These are phyloP conservation scores for Lachnellula subtilissima DNA, from an alignment of 2,329 filamentous ascomycete genomes.

Conservation along the genomic window DNA sequence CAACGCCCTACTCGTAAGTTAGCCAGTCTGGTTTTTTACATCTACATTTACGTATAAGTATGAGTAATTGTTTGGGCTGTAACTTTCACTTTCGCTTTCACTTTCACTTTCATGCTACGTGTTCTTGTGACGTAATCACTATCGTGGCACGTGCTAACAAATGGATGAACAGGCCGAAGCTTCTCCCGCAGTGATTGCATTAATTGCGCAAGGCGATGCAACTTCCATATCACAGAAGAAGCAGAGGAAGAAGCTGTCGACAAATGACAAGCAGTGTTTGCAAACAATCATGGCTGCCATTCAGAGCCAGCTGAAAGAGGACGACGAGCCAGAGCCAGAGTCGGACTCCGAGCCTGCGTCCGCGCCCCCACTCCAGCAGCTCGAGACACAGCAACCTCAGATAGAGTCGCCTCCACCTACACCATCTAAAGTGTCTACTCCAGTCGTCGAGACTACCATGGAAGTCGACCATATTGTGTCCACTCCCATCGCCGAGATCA, in stretches of 20 bases:
- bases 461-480: not conserved
- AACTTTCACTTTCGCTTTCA: not conserved
- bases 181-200: constrained; percentile 35
- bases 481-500: no score
- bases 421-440: not conserved
- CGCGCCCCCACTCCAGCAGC: not conserved
- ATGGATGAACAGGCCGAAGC: constrained; percentile 36
- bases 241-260: constrained; percentile 6
- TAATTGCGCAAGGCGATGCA: constrained; percentile 31
- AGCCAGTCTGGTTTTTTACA: not conserved
- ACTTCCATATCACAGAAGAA: constrained; percentile 3
- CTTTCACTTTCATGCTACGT: constrained; percentile 10
- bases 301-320: not conserved
- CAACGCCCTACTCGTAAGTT: constrained; percentile 58
- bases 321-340: not conserved
- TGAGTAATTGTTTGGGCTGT: no score
- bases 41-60: no score
- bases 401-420: not conserved
- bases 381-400: not conserved
- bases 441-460: not conserved
- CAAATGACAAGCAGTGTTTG: constrained; percentile 10
- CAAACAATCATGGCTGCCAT: not conserved
- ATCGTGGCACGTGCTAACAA: constrained; percentile 19
- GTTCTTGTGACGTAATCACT: constrained; percentile 24
- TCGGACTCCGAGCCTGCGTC: not conserved